Base-by-base conservation (phyloP, 768 basidiomycete species). In the Cytidiella melzeri region DNA sequence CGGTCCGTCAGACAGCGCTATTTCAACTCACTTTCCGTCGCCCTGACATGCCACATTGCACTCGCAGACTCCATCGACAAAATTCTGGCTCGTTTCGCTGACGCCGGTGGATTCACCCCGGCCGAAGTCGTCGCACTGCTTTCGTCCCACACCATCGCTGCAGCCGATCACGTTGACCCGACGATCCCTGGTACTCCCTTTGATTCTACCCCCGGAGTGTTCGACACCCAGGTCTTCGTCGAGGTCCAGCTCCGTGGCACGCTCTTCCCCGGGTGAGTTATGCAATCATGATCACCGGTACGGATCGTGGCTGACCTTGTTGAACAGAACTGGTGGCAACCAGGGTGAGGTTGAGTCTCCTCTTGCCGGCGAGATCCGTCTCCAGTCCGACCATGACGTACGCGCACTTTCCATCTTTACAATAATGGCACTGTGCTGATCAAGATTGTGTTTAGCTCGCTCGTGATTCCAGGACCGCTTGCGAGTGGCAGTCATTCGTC, bases 201-300 rank as follows among this genome's bases (percentile, higher is more conserved):
- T 56, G 57, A 60, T 45, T 64, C 63, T 19, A 66, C 61, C 3
- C 64, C 63, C 3, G 45, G 30, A 40, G 19, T 51, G 23, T 66
- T 64, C 54, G 61, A 62, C 51, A 54, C 63, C 9, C 59, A 64
- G 52, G 54, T 65, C 52, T 65, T 65, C 58, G 54, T 63, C 43
- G 65, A 77, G 51, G 67, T 69, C 5, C 68, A 68, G 51, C 68
- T 78, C 36, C 66, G 68, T 50, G 51, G 61, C 41, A 58, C 54
- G 18, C 28, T 44, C 36, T 65, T 62, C 60, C 65, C 65, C 36
- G 63, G 65, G 50, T 9, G 30, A 15, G 26, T 44, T 6, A 10
- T 23, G 25, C 19, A 25, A 24, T 5, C 5, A 36, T n/a, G n/a
- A n/a, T n/a, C n/a, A n/a, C n/a, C n/a, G n/a, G n/a, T n/a, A 15